Conservation (phyloP, 805 yeast genomes). For the Dipodascopsis tothii region DNA sequence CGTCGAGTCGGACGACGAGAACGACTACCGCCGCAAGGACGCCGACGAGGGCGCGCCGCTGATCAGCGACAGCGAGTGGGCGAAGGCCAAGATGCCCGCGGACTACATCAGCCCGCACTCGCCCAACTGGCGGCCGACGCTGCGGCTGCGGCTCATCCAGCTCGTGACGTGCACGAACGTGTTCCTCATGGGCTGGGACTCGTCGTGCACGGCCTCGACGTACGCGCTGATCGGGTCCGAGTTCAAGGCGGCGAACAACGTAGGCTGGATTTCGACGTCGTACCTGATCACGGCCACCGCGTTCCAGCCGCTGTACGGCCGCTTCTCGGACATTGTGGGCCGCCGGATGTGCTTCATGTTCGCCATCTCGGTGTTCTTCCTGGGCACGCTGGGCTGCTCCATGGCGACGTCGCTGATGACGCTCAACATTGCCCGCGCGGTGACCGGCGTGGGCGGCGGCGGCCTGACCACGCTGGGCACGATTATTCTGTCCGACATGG, state of each 20-base stretch:
- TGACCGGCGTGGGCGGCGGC: slow-evolving; percentile 89
- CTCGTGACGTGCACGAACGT: slow-evolving; percentile 32
- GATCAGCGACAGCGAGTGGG: slow-evolving; percentile 2
- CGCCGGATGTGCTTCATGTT: slow-evolving; percentile 33
- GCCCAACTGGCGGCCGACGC: slow-evolving; percentile 22
- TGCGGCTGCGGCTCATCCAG: slow-evolving; percentile 23
- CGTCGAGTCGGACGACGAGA: slow-evolving; percentile 13
- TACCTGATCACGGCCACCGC: slow-evolving; percentile 57
- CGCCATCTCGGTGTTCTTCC: slow-evolving; percentile 19
- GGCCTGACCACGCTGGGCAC: slow-evolving; percentile 73
- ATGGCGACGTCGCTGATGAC: slow-evolving; percentile 22
- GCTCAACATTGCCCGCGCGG: slow-evolving; percentile 40
- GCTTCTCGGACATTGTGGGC: slow-evolving; percentile 48
- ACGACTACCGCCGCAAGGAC: slow-evolving; percentile 8
- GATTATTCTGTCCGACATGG: slow-evolving; percentile 66
- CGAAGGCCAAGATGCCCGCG: slow-evolving; percentile 9
- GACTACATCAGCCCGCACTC: slow-evolving; percentile 20
- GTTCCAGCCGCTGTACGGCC: slow-evolving; percentile 61
- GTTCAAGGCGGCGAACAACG: slow-evolving; percentile 41
- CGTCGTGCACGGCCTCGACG: slow-evolving; percentile 44
- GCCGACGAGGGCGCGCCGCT: slow-evolving; percentile 11
- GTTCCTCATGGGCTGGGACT: slow-evolving; percentile 43
- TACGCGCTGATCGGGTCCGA: slow-evolving; percentile 43
- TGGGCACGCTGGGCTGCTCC: slow-evolving; percentile 24
- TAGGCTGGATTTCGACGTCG: slow-evolving; percentile 63